Conservation (phyloP, 2,329 filamentous ascomycete genomes). For the Sporothrix pallida region DNA sequence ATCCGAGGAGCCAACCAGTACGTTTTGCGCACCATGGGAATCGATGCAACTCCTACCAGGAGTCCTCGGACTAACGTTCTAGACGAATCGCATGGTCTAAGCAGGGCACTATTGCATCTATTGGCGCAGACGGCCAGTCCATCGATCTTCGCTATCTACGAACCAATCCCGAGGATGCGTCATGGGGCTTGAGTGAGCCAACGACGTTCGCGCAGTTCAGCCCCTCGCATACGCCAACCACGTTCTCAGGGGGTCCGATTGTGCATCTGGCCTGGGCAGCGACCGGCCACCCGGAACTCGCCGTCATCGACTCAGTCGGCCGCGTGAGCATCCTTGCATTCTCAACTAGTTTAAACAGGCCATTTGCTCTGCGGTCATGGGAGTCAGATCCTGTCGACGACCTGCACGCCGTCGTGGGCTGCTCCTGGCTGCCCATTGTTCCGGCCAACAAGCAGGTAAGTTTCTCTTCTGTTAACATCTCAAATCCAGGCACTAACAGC, state of each 20-base stretch:
- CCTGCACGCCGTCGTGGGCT: slow-evolving; percentile 76
- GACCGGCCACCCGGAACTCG: slow-evolving; percentile 76
- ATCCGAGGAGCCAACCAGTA: slow-evolving; percentile 82
- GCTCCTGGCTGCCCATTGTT: slow-evolving; percentile 79
- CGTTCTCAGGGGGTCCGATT: slow-evolving; percentile 66
- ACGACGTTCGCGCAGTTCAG: slow-evolving; percentile 66
- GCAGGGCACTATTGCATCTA: slow-evolving; percentile 81
- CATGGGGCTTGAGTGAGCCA: slow-evolving; percentile 79
- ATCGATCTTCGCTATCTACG: slow-evolving; percentile 76
- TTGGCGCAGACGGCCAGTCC: slow-evolving; percentile 71
- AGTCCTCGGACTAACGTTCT: slow-evolving; percentile 33
- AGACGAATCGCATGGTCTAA: slow-evolving; percentile 89
- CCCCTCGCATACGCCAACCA: slow-evolving; percentile 48
- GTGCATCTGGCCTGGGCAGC: slow-evolving; percentile 83
- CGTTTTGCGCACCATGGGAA: slow-evolving; percentile 32
- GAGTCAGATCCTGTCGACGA: slow-evolving; percentile 75
- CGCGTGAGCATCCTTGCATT: slow-evolving; percentile 77
- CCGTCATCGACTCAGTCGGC: slow-evolving; percentile 79
- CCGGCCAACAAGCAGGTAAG: slow-evolving; percentile 52
- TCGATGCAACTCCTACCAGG: too few relatives aligned
- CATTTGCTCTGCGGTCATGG: slow-evolving; percentile 66
- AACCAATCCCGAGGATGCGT: slow-evolving; percentile 69
- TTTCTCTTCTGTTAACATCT: neutral
- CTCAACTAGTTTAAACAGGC: slow-evolving; percentile 73
- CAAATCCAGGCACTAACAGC: neutral